Base-by-base conservation (phyloP, 495 filamentous ascomycete species). In the Ascodesmis nigricans region DNA sequence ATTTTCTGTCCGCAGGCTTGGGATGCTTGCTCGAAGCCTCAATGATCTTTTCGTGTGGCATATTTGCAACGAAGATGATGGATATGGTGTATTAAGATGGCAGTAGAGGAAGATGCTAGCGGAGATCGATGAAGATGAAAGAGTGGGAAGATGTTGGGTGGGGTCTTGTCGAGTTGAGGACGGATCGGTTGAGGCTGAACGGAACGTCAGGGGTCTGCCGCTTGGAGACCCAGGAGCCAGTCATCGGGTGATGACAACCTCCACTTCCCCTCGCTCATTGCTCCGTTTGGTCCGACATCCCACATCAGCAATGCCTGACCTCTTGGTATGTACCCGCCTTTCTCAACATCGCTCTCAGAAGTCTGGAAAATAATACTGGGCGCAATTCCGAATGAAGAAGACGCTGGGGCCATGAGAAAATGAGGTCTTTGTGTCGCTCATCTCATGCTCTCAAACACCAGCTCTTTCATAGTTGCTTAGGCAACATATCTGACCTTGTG, bases 1-100 rank as follows among this genome's bases (percentile, higher is more conserved):
- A 95, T 20, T 69, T 57, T 39, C 60, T 67, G 34, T 57, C 55
- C 34, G 64, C 63, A 2, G 75, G 69, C 55, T 79, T 81, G 17
- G 74, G 65, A 54, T 75, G 73, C 54, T 66, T 69, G 44, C 61
- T 58, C 5, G 74, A 73, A 49, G 69, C 73, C 31, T 58, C 59
- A 39, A 64, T 53, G 40, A 76, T 67, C 20, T 33, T 4, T 43
- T 31, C 10, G 27, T 16, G 30, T 16, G 8, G 8, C 17, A 35
- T 18, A 22, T 20, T 41, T n/a, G n/a, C n/a, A n/a, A n/a, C n/a
- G n/a, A n/a, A 18, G 24, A 13, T 14, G 37, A 36, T 36, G 44
- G 33, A 33, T 45, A 22, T n/a, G n/a, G n/a, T n/a, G n/a, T n/a
- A 26, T 40, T 31, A 39, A 18, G 11, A 22, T 30, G 30, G 11